Conservation (phyloP, 371 early-diverging fungal species). For the Globomyces sp. region DNA sequence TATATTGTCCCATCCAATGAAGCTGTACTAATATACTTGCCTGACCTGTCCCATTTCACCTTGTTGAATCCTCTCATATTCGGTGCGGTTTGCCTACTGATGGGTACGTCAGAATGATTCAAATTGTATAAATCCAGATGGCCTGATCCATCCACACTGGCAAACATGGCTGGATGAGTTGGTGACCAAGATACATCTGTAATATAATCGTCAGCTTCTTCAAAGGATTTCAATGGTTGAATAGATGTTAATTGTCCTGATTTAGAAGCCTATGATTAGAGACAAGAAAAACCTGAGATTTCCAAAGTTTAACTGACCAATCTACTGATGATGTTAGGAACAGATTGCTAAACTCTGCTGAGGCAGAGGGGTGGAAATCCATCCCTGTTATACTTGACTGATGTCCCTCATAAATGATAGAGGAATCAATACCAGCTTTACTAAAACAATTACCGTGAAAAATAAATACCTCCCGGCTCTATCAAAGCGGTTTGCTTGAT, state of each 20-base stretch:
- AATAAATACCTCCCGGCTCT: slow-evolving; percentile 67
- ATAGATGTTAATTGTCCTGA: slow-evolving; percentile 49
- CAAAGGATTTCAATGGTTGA: slow-evolving; percentile 82
- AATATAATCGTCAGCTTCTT: slow-evolving; percentile 91
- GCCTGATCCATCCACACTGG: slow-evolving; percentile 87
- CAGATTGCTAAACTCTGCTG: slow-evolving; percentile 84
- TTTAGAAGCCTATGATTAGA: slow-evolving; percentile 4
- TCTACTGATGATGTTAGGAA: slow-evolving; percentile 89
- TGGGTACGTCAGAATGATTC: slow-evolving; percentile 74
- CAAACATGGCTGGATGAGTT: slow-evolving; percentile 89
- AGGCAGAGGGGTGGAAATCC: slow-evolving; percentile 82
- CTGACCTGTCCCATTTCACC: slow-evolving; percentile 88
- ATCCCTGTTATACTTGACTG: slow-evolving; percentile 86
- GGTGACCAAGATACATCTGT: slow-evolving; percentile 97
- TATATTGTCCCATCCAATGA: slow-evolving; percentile 84
- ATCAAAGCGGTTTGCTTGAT: slow-evolving; percentile 90
- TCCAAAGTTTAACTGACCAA: slow-evolving; percentile 96
- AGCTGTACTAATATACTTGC: slow-evolving; percentile 78
- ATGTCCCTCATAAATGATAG: slow-evolving; percentile 85
- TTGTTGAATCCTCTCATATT: slow-evolving; percentile 85
- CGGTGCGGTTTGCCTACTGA: slow-evolving; percentile 64
- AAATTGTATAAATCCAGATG: slow-evolving; percentile 88
- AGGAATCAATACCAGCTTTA: slow-evolving; percentile 89
- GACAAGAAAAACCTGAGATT: slow-evolving; percentile 62
- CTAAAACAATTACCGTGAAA: slow-evolving; percentile 38